A percentile compares a stretch with the other conserved stretches of the same genome.
Evolutionary conservation across 1,284 basidiomycete genomes (phyloP).

Genomic region (Schizophyllum commune): DNA sequence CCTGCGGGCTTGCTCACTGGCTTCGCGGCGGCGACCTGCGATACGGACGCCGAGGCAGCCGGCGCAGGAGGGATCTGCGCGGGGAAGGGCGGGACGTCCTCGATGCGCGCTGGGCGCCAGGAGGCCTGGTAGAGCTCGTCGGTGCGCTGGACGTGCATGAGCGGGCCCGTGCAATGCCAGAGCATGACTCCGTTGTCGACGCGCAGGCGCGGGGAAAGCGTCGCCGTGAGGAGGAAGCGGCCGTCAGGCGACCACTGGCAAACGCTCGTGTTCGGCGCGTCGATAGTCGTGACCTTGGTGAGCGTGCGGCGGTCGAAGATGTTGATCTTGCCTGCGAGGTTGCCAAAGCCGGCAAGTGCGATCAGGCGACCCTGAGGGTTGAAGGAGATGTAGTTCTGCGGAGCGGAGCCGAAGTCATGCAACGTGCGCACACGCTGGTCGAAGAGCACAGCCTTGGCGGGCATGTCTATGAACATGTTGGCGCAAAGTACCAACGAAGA

Average conservation of each 20-base stretch:
- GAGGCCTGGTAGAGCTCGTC: conserved; percentile 87
- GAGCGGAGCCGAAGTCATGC: conserved; percentile 86
- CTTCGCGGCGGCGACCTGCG: conserved; percentile 32
- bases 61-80: conserved; percentile 68
- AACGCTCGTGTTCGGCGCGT: conserved; percentile 88
- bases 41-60: conserved; percentile 45
- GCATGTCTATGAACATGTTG: conserved; percentile 66
- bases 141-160: conserved; percentile 71
- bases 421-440: conserved; percentile 85
- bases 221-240: conserved; percentile 88
- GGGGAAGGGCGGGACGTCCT: conserved; percentile 62
- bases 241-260: conserved; percentile 97
- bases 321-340: conserved; percentile 90
- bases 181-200: conserved; percentile 97
- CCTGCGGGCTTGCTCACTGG: conserved; percentile 61
- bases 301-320: conserved; percentile 87
- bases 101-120: conserved; percentile 75
- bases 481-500: conserved; percentile 1
- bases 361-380: conserved; percentile 91
- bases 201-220: conserved; percentile 86
- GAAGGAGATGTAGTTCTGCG: conserved; percentile 90
- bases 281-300: conserved; percentile 79
- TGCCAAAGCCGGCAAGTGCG: conserved; percentile 91
- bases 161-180: conserved; percentile 86
- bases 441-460: conserved; percentile 88